These are phyloP conservation scores for Ascochyta viciae-villosae DNA, from an alignment of 2,329 filamentous ascomycete genomes.

Conservation along the genomic window DNA sequence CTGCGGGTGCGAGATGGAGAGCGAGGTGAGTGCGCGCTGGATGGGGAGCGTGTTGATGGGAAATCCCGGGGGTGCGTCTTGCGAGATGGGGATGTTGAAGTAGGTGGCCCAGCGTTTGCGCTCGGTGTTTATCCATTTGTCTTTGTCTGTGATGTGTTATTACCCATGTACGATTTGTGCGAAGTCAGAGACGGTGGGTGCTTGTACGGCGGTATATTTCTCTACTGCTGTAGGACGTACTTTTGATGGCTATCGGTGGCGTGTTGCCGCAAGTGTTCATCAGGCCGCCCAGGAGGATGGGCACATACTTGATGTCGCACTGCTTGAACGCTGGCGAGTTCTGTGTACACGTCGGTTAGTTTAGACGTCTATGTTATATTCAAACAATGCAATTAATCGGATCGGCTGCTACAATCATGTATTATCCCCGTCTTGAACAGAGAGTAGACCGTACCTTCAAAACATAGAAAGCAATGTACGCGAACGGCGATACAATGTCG, in stretches of 20 bases:
- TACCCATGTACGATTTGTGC: neutral
- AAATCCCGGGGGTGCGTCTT: conserved; percentile 57
- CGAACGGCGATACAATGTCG: conserved; percentile 67
- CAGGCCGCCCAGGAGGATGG: conserved; percentile 66
- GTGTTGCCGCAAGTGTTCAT: conserved; percentile 64
- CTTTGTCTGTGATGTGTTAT: conserved; percentile 59
- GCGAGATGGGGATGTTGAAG: conserved; percentile 62
- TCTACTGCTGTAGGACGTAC: conserved; percentile 43
- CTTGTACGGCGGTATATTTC: neutral
- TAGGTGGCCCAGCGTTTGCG: conserved; percentile 61
- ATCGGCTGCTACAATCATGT: no score
- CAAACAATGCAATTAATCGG: no score
- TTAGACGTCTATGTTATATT: neutral
- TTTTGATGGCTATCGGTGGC: conserved; percentile 64
- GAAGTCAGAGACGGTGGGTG: neutral
- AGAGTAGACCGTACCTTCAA: conserved; percentile 54
- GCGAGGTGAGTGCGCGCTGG: conserved; percentile 61
- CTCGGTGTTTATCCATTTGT: conserved; percentile 62
- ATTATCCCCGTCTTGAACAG: neutral
- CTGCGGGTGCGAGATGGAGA: conserved; percentile 53
- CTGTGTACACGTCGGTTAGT: conserved; percentile 42
- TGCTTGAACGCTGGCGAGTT: conserved; percentile 63
- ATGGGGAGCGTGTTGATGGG: conserved; percentile 60
- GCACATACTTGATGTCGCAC: conserved; percentile 63
- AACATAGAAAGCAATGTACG: conserved; percentile 65